phyloP scores from a whole-genome alignment of 768 basidiomycete species.

The Mycena rebaudengoi region DNA sequence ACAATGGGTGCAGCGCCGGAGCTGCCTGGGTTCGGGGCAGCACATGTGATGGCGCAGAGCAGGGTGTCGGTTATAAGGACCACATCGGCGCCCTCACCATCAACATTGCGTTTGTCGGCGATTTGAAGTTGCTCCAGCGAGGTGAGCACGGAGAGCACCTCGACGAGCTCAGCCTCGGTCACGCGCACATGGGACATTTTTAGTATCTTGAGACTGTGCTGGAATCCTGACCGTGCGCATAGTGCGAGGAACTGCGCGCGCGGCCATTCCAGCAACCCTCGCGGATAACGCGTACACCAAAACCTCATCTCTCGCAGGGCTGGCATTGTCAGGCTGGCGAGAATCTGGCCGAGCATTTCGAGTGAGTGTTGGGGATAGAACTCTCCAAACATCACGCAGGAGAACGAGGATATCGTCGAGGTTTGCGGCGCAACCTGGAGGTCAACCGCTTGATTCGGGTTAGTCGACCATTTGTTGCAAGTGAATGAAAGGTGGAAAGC shows the following conservation, averaged over 20 bases:
- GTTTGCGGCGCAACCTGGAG: slow-evolving; percentile 9
- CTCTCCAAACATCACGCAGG: slow-evolving; percentile 1
- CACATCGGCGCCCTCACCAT: slow-evolving; percentile 12
- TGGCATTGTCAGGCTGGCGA: slow-evolving; percentile 9
- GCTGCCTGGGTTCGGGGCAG: background rate
- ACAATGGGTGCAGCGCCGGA: background rate
- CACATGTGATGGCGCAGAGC: slow-evolving; percentile 9
- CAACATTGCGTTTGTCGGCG: slow-evolving; percentile 1
- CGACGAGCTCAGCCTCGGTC: slow-evolving; percentile 4
- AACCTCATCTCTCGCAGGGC: slow-evolving; percentile 2
- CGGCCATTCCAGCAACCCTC: slow-evolving; percentile 3
- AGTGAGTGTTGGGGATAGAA: background rate
- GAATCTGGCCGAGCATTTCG: slow-evolving; percentile 7
- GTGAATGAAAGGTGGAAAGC: slow-evolving; percentile 1
- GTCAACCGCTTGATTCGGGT: background rate
- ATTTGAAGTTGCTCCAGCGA: slow-evolving; percentile 8
- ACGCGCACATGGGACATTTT: slow-evolving; percentile 6
- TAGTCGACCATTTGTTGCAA: background rate
- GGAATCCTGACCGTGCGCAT: slow-evolving; percentile 6
- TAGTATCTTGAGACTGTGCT: slow-evolving; percentile 1
- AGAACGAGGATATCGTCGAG: slow-evolving; percentile 7
- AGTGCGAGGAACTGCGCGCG: slow-evolving; percentile 2
- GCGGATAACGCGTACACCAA: background rate
- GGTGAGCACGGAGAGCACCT: slow-evolving; percentile 5
- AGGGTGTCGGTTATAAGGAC: slow-evolving; percentile 12